Base-by-base conservation (phyloP, 306 rosid genomes). In the Cyamopsis tetragonoloba region DNA sequence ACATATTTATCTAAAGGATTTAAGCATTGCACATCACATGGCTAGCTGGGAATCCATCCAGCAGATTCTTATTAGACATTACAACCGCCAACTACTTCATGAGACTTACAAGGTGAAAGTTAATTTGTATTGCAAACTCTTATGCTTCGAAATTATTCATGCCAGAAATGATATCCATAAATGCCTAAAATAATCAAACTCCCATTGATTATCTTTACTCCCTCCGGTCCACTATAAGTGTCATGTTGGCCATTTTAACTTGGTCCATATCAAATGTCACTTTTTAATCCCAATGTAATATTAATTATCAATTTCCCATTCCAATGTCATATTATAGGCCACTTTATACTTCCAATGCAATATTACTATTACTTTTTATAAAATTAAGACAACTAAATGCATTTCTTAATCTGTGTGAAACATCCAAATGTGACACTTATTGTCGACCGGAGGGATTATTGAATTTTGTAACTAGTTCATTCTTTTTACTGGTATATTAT, bases 1-100 rank as follows among this genome's bases (percentile, higher is more conserved):
- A 61, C 86, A 81, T 70, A 86, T 92, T 80, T 89, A 87, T 83
- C 79, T 92, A 57, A 92, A 85, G 80, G 87, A 81, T 59, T 72
- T 92, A 64, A 83, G 82, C 50, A 87, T 92, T 83, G 80, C 93
- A 58, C 96, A 89, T 81, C 96, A 89, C 70, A 89, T 89, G 89
- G 92, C 96, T 76, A 88, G 98, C 67, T 83, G 83, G 88, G 91
- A 87, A 57, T 89, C 98, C 63, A 81, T 92, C 50, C 86, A 81
- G 70, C 93, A 89, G 73, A 84, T 87, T 74, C 68, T 92, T 54
- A 49, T 84, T 8, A 88, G 91, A 82, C 98, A 92, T 86, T 92
- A 88, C 70, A 85, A 82, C 41, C 81, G 96, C 69, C 98, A 92
- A 81, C 82, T 92, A 53, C 86, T 92, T 82, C 98, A 92, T 77